Evolutionary conservation across 257 asterid species (phyloP), one percentile per base, ranked within the genome.

Genomic region (Penstemon davidsonii): DNA sequence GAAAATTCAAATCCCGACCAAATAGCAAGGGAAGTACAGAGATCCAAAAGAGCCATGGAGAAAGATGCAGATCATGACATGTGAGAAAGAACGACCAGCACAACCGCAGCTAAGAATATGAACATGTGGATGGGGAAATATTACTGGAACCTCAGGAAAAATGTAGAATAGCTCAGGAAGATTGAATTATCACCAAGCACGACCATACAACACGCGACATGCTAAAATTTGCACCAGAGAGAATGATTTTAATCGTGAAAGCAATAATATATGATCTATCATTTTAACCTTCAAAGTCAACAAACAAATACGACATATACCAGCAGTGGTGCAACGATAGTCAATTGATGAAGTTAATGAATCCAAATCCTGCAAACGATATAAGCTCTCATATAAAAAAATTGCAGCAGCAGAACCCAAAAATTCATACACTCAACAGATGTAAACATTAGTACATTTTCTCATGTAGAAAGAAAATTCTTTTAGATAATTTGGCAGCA

Each of bases 301-400:
- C 58, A 76, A 55, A 75, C 55, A 85, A 84, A 77, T 69, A 75
- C 56, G 83, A 56, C 62, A 64, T 74, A 70, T 91, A 94, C 99
- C 99, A 75, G 98, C 96, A 62, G 98, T 91, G 70, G 95, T 86
- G 87, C 96, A 94, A 47, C 73, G 84, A 80, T 94, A 94, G 57
- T 89, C 93, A 65, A 94, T 83, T 5, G 87, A 74, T 37, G 99
- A 91, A 75, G 96, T 85, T 41, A 63, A 59, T 5, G 93, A 87
- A 77, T 94, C 99, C 85, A 80, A 74, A 77, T 87, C 96, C 97
- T 94, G 93, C 71, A 79, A 75, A 82, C 80, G 71, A 73, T 38
- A 65, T n/a, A 64, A 55, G 47, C 59, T 41, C 63, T 60, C 55
- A 51, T 66, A 50, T 60, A 73, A 66, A 60, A 36, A 70, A 67